Percentiles rank a stretch among this genome's conserved stretches.
Conservation (phyloP, 805 yeast genomes). For the Wickerhamomyces hampshirensis region DNA sequence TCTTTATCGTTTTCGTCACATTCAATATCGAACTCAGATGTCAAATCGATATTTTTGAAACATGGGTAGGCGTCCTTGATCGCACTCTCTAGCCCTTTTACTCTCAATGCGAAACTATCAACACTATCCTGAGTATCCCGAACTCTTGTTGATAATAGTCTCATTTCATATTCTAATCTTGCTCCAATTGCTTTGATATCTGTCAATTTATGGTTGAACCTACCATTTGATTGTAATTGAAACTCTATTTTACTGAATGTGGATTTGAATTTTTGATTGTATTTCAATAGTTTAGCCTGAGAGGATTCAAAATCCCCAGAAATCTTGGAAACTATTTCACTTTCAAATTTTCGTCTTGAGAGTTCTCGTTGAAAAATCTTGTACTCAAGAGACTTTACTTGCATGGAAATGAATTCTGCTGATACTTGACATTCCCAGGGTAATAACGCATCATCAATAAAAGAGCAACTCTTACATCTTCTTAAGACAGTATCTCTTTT, state of each 20-base stretch:
- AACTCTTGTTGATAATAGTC: conserved; percentile 53
- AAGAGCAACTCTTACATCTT: conserved; percentile 34
- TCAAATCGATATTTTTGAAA: not conserved
- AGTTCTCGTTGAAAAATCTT: not conserved
- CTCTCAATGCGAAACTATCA: conserved; percentile 36
- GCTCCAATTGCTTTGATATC: conserved; percentile 56
- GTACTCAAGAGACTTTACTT: conserved; percentile 8
- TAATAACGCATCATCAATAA: conserved; percentile 21
- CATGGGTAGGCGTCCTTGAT: conserved; percentile 10
- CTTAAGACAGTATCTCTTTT: conserved; percentile 12
- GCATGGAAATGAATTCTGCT: conserved; percentile 10
- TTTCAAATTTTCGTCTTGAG: not conserved
- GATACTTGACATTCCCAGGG: conserved; percentile 11
- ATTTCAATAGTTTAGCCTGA: conserved; percentile 2
- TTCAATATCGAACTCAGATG: no score
- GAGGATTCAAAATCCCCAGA: not conserved
- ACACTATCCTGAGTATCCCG: conserved; percentile 64
- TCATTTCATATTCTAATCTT: conserved; percentile 59
- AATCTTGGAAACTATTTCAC: not conserved
- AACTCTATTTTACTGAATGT: conserved; percentile 17
- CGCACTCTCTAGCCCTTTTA: conserved; percentile 28
- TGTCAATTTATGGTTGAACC: conserved; percentile 34
- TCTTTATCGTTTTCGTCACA: no score
- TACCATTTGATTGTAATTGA: conserved; percentile 22
- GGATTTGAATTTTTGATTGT: conserved; percentile 16